Evolutionary conservation across 306 rosid genomes (phyloP), one percentile per base, ranked within the genome.

Genomic region (Lathyrus oleraceus): DNA sequence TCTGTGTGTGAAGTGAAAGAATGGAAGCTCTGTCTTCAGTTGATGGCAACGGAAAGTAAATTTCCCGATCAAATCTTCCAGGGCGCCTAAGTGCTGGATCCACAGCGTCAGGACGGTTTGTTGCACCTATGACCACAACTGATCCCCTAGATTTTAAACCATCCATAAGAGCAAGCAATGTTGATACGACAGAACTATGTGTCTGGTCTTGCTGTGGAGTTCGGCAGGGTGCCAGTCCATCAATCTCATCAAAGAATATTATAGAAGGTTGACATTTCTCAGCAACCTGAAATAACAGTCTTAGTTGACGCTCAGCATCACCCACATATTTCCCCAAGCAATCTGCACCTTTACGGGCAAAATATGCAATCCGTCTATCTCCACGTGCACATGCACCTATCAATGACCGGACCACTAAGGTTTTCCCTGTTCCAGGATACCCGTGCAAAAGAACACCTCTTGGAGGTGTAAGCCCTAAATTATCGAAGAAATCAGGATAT

Each of bases 251-350:
- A 78, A 94, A 94, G 81, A 94, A 94, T 81, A 94, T 94, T 68
- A 94, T 88, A 60, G 98, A 94, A 74, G 98, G 98, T 63, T 90
- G 98, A 74, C 98, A 87, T 87, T 25, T 94, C 83, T 94, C 98
- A 21, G 98, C 98, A 80, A 94, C 98, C 87, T 94, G 97, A 84
- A 94, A 94, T 76, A 94, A 81, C 47, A 94, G 88, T 77, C 98
- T 90, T 36, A 94, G 86, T 64, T 94, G 98, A 75, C 98, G 97
- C 88, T 90, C 97, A 48, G 98, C 92, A 85, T 94, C 98, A 39
- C 98, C 98, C 2, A 94, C 98, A 78, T 94, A 94, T 78, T 94
- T 94, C 69, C 98, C 98, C 66, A 94, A 85, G 87, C 98, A 94
- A 80, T 94, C 97, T 60, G 98, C 98, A 76, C 98, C 98, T 84